phyloP scores from a whole-genome alignment of 345 rosid species.

The Lagerstroemia speciosa region DNA sequence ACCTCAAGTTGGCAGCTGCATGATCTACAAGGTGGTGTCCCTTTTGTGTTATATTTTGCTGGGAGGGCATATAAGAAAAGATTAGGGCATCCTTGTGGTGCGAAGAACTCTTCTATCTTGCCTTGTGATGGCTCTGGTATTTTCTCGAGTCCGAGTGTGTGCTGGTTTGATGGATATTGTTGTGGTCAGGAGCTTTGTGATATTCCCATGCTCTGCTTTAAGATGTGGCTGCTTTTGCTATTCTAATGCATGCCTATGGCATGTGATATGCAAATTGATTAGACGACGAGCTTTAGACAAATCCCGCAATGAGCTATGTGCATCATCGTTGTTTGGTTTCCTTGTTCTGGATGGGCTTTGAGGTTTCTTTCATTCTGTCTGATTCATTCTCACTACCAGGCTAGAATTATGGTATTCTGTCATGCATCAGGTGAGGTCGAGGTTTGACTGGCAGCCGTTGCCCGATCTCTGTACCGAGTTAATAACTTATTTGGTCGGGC shows the following conservation, averaged over 20 bases:
- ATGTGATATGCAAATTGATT: conserved; percentile 17
- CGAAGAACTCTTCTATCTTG: conserved; percentile 27
- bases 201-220: conserved; percentile 22
- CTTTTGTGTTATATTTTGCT: conserved; percentile 25
- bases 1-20: conserved; percentile 22
- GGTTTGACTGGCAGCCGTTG: too few species aligned
- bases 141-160: conserved; percentile 28
- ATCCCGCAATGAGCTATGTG: neutral
- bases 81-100: conserved; percentile 20
- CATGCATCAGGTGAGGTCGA: too few species aligned
- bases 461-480: too few species aligned
- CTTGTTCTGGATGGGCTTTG: neutral
- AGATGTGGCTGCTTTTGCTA: conserved; percentile 14
- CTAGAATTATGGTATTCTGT: too few species aligned
- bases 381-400: too few species aligned
- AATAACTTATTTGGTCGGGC: too few species aligned
- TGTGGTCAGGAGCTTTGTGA: conserved; percentile 15
- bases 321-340: neutral
- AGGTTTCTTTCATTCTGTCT: too few species aligned
- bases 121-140: conserved; percentile 29
- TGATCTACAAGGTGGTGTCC: conserved; percentile 24
- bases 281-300: neutral
- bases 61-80: conserved; percentile 13
- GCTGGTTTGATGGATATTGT: conserved; percentile 35
- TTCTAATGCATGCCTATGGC: conserved; percentile 18